Evolutionary conservation across 73 alveolate species (phyloP), one percentile per base, ranked within the genome.

Genomic region (Urostyla sp.): DNA sequence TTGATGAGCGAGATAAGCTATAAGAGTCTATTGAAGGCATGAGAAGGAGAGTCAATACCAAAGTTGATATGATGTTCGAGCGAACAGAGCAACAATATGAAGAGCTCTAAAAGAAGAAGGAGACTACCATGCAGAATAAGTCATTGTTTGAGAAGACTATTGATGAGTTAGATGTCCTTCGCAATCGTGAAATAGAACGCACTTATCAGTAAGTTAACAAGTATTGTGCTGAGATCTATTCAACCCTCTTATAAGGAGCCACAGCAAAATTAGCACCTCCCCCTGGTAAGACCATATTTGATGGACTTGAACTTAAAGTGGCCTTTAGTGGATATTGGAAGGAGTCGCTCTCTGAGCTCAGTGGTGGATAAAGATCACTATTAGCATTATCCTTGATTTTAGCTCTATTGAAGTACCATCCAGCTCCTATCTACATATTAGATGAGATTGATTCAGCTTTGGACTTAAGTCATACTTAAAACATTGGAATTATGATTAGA

Each of bases 371-470:
- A 85, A 91, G 98, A 82, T 92, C 99, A 46, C 88, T 97, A 23
- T 90, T 97, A 46, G 99, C 99, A 13, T 84, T 96, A n/a, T 79
- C 97, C 72, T 89, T 95, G 58, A 87, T 96, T 48, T 87, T 97
- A 21, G 97, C 99, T 23, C 89, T 96, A 63, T 85, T 95, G 55
- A 92, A 90, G 75, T 89, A 87, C 73, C 95, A 94, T 43, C 99
- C 99, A 37, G 99, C 98, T 37, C 99, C 99, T 28, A 80, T 97
- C 72, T 97, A 98, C 83, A 97, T 98, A 80, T 92, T 98, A 56
- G 99, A 98, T 92, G 99, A 98, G 90, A 95, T 98, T 59, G 99
- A 98, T 76, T 96, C 99, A 0, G 99, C 99, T 34, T 84, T 98
- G 54, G 99, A 98, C 90, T 76, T 96, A 67, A 89, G 98, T 53